Evolutionary conservation across 495 filamentous ascomycete species (phyloP).

Genomic region (Choiromyces venosus): DNA sequence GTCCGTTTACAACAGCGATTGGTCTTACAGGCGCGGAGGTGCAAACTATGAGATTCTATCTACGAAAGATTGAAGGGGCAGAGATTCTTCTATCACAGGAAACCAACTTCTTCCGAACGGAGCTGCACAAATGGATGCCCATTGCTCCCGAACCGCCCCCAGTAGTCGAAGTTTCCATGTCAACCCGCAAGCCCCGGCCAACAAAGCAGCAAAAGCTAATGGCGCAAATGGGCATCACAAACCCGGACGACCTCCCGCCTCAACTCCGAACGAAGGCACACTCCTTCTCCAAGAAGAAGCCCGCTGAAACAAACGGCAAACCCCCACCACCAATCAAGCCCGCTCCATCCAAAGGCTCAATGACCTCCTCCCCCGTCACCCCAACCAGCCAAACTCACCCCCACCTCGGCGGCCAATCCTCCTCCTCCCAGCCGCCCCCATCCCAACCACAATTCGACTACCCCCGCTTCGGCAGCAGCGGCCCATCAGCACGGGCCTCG

Average conservation of each 20-base stretch:
- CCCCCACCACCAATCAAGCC: slow-evolving; percentile 39
- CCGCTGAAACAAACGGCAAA: slow-evolving; percentile 30
- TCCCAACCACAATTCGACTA: slow-evolving; percentile 37
- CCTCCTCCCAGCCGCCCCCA: slow-evolving; percentile 29
- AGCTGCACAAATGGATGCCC: slow-evolving; percentile 92
- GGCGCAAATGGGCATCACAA: slow-evolving; percentile 73
- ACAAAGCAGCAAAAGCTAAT: slow-evolving; percentile 98
- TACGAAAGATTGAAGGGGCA: slow-evolving; percentile 96
- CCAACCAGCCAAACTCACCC: slow-evolving; percentile 12
- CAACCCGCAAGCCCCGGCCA: slow-evolving; percentile 92
- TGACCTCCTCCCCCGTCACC: slow-evolving; percentile 30
- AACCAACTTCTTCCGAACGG: slow-evolving; percentile 94
- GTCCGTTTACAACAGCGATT: slow-evolving; percentile 65
- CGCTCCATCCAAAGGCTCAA: slow-evolving; percentile 34
- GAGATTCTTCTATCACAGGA: slow-evolving; percentile 88
- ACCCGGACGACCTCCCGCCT: slow-evolving; percentile 81
- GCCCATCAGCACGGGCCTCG: slow-evolving; percentile 26
- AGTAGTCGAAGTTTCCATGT: slow-evolving; percentile 73
- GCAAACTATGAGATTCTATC: slow-evolving; percentile 87
- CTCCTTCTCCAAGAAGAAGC: slow-evolving; percentile 53
- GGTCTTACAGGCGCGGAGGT: slow-evolving; percentile 73
- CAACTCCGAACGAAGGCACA: slow-evolving; percentile 70
- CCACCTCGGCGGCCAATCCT: slow-evolving; percentile 5
- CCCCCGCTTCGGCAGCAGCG: slow-evolving; percentile 26
- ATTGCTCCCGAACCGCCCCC: slow-evolving; percentile 83